These are phyloP conservation scores for Solanum habrochaites DNA, from an alignment of 257 asterid genomes.

Conservation along the genomic window DNA sequence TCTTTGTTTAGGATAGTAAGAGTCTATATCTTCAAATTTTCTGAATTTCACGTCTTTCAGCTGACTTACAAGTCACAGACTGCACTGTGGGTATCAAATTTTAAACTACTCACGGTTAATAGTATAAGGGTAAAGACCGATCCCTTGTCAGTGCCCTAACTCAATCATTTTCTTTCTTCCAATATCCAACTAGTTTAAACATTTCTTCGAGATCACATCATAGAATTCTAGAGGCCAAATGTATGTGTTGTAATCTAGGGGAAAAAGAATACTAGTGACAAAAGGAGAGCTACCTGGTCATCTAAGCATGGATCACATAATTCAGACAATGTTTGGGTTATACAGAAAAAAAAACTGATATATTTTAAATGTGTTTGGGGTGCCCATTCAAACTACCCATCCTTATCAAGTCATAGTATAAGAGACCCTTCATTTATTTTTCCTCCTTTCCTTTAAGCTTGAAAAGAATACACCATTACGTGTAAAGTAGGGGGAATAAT, in stretches of 20 bases:
- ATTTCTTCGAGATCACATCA: neutral
- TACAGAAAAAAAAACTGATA: neutral
- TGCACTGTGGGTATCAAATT: neutral
- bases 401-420: neutral
- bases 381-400: neutral
- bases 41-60: neutral
- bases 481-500: neutral
- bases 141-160: neutral
- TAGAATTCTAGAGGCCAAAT: neutral
- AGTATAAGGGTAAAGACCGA: neutral
- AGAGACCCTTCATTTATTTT: neutral
- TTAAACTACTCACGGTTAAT: neutral
- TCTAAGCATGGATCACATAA: neutral
- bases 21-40: neutral
- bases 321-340: neutral
- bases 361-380: neutral
- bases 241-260: neutral
- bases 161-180: neutral
- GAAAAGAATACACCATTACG: neutral
- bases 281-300: neutral
- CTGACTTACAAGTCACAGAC: neutral
- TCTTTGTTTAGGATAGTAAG: neutral
- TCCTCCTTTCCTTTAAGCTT: neutral
- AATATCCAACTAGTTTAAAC: neutral
- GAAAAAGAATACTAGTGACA: neutral